Base-by-base conservation (phyloP, 2,329 filamentous ascomycete genomes). In the Aspergillus thermomutatus region DNA sequence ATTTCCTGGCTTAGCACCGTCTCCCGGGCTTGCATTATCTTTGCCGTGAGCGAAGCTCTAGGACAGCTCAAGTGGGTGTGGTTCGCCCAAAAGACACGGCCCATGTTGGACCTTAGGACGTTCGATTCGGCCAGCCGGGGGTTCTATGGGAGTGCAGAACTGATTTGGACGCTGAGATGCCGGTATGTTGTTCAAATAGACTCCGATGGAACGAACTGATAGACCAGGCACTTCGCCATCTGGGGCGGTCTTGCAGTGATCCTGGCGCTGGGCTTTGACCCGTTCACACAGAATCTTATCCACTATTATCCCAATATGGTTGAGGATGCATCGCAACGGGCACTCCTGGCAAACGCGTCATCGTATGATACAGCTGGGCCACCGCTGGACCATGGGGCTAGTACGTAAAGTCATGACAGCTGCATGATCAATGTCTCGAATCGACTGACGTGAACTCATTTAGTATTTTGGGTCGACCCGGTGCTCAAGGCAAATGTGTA, bases 31-130 rank as follows among this genome's bases (percentile, higher is more conserved):
- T 60, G 58, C 27, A 49, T 64, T 5, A n/a, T 62, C 5, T 57
- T 55, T 27, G 31, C 48, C 2, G 26, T 59, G 27, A 60, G 56
- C n/a, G 56, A 60, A 41, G 56, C 53, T 1, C 49, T 64, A 28
- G 60, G 58, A 1, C 60, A 62, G 43, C n/a, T 58, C 4, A 64
- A 64, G 40, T 64, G 60, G 61, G 58, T 60, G 4, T 64, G 61
- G 61, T 60, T 62, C 26, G 31, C 54, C 6, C 58, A 57, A 34
- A 46, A 43, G 34, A 25, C 8, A 0, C 58, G 50, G 11, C 55
- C 61, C 1, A 19, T 62, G 7, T 27, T 11, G 2, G 40, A 62
- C 43, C 46, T 64, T 4, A 21, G 45, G 3, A 21, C 31, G 1
- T 64, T 62, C 41, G 61, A 64, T 46, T 53, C 50, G 0, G 60